Evolutionary conservation across 1,284 basidiomycete genomes (phyloP), one percentile per base, ranked within the genome.

Genomic region (Irpex rosettiformis): DNA sequence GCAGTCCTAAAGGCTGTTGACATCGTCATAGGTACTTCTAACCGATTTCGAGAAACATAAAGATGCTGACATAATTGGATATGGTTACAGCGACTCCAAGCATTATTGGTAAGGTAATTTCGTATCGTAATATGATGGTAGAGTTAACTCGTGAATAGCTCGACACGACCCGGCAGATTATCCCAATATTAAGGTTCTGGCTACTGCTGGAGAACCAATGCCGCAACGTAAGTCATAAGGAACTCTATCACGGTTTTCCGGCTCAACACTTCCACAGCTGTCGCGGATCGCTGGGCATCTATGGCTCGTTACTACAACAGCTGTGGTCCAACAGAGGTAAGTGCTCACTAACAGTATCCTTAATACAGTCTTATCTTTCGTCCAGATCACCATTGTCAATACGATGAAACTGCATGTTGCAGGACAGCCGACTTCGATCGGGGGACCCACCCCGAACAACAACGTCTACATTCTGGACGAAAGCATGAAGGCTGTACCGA

Each of bases 201-300:
- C 82, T 4, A 81, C 81, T n/a, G 83, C 82, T 21, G 83, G 83
- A 42, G 83, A 85, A 68, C 76, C 79, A n/a, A 84, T 81, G 60
- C 81, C 83, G 3, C 79, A 81, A 73, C 72, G 82, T 81, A 64
- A 6, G 25, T 61, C 43, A 13, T 47, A 8, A 47, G 51, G 11
- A 24, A 28, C 27, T 16, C 22, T 22, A 51, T 8, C n/a, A 21
- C 21, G 27, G 25, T 18, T 33, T 22, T n/a, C 16, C 18, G 61
- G 54, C 51, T 59, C 16, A 57, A 53, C 59, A 40, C 8, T 47
- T 52, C 52, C 33, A 21, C 64, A 84, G 81, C 72, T n/a, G 73
- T 83, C 33, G 82, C 82, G 0, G 81, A 84, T 66, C 68, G 70
- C n/a, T 84, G 82, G 83, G 76, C 78, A 3, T 61, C 69, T 51